Conservation (phyloP, 2,329 filamentous ascomycete species). For the Cercospora nicotianae region DNA sequence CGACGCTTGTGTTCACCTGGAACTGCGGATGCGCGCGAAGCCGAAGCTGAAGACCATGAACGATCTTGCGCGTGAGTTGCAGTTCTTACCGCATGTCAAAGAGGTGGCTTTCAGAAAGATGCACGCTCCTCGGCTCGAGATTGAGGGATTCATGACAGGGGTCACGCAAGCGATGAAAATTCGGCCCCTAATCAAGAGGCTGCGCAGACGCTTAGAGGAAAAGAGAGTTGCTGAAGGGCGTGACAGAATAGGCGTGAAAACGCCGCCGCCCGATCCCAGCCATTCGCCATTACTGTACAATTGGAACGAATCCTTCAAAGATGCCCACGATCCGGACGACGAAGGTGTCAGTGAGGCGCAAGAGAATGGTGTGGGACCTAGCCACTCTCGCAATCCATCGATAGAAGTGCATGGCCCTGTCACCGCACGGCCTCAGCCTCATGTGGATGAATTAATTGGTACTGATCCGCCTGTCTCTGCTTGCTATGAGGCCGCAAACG, state of each 20-base stretch:
- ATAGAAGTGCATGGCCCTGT: background rate
- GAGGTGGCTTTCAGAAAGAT: slow-evolving; percentile 10
- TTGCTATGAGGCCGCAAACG: background rate
- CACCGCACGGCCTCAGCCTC: background rate
- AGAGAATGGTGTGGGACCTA: background rate
- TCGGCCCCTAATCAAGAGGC: slow-evolving; percentile 6
- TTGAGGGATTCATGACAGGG: slow-evolving; percentile 14
- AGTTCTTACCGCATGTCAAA: slow-evolving; percentile 18
- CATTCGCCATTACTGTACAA: background rate
- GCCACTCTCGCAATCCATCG: background rate
- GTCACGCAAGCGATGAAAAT: slow-evolving; percentile 10
- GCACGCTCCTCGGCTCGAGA: slow-evolving; percentile 13
- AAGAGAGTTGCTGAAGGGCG: background rate
- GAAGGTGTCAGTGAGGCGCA: background rate
- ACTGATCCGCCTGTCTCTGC: background rate
- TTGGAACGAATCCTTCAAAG: background rate
- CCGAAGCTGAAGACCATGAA: slow-evolving; percentile 12
- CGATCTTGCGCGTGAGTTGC: slow-evolving; percentile 15
- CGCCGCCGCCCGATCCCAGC: background rate
- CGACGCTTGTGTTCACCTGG: slow-evolving; percentile 5
- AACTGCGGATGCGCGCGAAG: slow-evolving; percentile 9
- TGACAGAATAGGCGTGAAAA: background rate
- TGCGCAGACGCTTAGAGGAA: slow-evolving; percentile 3
- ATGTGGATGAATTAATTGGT: background rate
- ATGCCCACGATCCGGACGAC: background rate